A percentile compares a stretch with the other conserved stretches of the same genome.
Conservation (phyloP, 2,329 filamentous ascomycete species). For the Thermomyces lanuginosus region DNA sequence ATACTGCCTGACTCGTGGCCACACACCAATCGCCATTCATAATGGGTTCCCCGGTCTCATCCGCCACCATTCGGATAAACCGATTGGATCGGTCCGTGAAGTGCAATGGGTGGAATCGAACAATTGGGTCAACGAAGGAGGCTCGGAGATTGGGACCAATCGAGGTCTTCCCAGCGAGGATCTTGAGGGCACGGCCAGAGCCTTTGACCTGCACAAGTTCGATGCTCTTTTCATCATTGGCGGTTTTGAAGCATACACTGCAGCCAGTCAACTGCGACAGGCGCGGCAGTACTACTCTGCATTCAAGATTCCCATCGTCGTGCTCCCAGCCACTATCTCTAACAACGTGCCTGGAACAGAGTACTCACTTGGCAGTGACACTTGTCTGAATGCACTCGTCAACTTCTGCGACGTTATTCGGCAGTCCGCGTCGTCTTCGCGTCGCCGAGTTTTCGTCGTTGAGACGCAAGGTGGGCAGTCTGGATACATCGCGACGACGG, state of each 20-base stretch:
- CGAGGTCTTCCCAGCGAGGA: constrained; percentile 80
- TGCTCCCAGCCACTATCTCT: constrained; percentile 91
- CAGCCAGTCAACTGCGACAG: constrained; percentile 71
- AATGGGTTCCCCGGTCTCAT: constrained; percentile 93
- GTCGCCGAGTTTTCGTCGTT: constrained; percentile 88
- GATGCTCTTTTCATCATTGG: constrained; percentile 85
- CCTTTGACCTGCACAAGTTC: constrained; percentile 74
- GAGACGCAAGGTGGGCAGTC: constrained; percentile 93
- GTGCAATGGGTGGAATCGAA: constrained; percentile 92
- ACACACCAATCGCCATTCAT: constrained; percentile 81
- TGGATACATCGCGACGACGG: constrained; percentile 82
- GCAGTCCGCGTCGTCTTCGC: constrained; percentile 85
- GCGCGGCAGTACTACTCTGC: constrained; percentile 62
- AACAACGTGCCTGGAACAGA: constrained; percentile 98
- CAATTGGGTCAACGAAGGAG: constrained; percentile 87
- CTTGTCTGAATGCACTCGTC: constrained; percentile 86
- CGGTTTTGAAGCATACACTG: constrained; percentile 92
- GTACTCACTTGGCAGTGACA: constrained; percentile 92
- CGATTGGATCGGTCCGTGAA: constrained; percentile 64
- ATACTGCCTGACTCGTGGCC: constrained; percentile 82
- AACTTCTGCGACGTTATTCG: constrained; percentile 95
- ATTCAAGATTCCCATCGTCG: constrained; percentile 80
- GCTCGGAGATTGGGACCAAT: constrained; percentile 96
- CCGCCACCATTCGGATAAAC: constrained; percentile 72
- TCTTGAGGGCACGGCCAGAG: constrained; percentile 62